These are phyloP conservation scores for Lavandula angustifolia DNA, from an alignment of 257 asterid species.

Conservation along the genomic window DNA sequence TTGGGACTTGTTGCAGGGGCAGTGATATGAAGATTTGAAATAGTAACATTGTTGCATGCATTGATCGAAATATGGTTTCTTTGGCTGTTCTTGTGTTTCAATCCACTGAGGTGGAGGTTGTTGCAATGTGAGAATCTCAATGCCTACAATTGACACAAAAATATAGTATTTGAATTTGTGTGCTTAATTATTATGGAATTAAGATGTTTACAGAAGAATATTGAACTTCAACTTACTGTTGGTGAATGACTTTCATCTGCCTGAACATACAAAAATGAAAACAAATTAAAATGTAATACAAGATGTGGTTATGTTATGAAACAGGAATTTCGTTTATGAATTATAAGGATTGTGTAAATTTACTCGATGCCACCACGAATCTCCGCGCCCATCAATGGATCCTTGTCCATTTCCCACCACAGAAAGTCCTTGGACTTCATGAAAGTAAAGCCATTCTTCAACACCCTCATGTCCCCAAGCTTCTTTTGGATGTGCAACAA, in stretches of 20 bases:
- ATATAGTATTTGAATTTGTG: background rate
- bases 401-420: slow-evolving; percentile 25
- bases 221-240: slow-evolving; percentile 5
- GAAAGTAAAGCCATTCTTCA: slow-evolving; percentile 21
- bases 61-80: slow-evolving; percentile 24
- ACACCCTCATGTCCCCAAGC: slow-evolving; percentile 8
- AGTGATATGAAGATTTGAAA: slow-evolving; percentile 22
- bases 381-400: slow-evolving; percentile 24
- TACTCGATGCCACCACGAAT: slow-evolving; percentile 27
- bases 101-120: slow-evolving; percentile 13
- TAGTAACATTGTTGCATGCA: slow-evolving; percentile 15
- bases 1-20: slow-evolving; percentile 29
- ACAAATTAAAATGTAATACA: background rate
- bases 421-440: slow-evolving; percentile 19
- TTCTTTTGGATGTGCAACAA: slow-evolving; percentile 22
- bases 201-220: background rate
- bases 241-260: background rate
- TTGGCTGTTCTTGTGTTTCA: slow-evolving; percentile 27
- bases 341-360: background rate
- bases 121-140: slow-evolving; percentile 25
- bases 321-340: no score
- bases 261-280: background rate
- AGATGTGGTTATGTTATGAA: background rate
- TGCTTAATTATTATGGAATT: background rate
- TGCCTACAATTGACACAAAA: background rate